Evolutionary conservation across 345 rosid species (phyloP).

Genomic region (Lumnitzera racemosa): DNA sequence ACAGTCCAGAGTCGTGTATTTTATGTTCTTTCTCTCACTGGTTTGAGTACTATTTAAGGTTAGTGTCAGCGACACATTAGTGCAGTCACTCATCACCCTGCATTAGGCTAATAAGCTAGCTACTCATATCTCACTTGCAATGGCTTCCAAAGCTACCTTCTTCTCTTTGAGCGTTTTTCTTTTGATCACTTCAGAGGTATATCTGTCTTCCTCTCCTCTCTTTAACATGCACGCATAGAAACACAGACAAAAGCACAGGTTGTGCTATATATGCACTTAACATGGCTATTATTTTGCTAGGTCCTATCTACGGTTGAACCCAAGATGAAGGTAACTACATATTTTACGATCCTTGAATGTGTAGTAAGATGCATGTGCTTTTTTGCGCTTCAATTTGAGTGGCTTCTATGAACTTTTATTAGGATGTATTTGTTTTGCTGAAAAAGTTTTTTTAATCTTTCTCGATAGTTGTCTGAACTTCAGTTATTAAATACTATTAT

Average conservation of each 20-base stretch:
- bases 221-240: neutral
- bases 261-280: too few relatives aligned
- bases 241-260: too few relatives aligned
- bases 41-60: too few relatives aligned
- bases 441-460: neutral
- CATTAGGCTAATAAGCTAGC: too few relatives aligned
- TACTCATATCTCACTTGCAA: slow-evolving; percentile 1
- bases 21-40: too few relatives aligned
- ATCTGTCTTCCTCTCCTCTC: neutral
- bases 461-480: neutral
- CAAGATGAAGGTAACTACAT: slow-evolving; percentile 14
- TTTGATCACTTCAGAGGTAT: slow-evolving; percentile 22
- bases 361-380: too few relatives aligned
- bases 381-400: too few relatives aligned
- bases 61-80: too few relatives aligned
- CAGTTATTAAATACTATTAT: neutral
- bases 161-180: slow-evolving; percentile 26
- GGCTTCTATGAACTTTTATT: too few relatives aligned
- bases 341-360: neutral
- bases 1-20: too few relatives aligned
- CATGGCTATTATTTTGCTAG: slow-evolving; percentile 8
- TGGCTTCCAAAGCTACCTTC: slow-evolving; percentile 26
- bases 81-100: too few relatives aligned
- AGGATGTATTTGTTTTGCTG: too few relatives aligned
- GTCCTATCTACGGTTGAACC: slow-evolving; percentile 17